phyloP scores from a whole-genome alignment of 2,329 filamentous ascomycete species.

The Scopulariopsis brevicaulis region DNA sequence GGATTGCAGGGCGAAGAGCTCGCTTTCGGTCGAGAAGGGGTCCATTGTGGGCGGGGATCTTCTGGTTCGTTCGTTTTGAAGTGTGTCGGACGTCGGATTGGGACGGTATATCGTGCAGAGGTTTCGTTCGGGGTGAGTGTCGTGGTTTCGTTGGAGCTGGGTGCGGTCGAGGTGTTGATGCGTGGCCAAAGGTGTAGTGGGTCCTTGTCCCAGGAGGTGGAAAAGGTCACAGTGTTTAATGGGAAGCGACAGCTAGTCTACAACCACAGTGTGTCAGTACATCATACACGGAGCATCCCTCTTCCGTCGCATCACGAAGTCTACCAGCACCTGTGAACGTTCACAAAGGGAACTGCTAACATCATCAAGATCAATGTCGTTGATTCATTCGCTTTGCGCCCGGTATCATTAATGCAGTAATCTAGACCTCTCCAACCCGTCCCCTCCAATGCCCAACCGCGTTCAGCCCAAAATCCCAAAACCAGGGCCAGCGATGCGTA shows the following conservation, averaged over 20 bases:
- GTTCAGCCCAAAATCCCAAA: not conserved
- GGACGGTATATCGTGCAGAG: not conserved
- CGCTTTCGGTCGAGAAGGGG: constrained; percentile 59
- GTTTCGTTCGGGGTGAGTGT: not conserved
- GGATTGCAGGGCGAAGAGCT: constrained; percentile 61
- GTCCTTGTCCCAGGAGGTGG: not conserved
- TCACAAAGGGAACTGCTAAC: too few relatives aligned
- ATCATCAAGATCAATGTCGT: not conserved
- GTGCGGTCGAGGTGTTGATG: not conserved
- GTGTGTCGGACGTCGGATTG: not conserved
- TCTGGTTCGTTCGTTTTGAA: constrained; percentile 5
- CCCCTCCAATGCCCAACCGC: not conserved
- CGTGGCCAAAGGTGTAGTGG: not conserved
- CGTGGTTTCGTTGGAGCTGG: not conserved
- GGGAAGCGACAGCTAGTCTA: not conserved
- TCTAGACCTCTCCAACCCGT: not conserved
- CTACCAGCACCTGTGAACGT: too few relatives aligned
- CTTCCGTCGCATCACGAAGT: too few relatives aligned
- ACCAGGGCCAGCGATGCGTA: too few relatives aligned
- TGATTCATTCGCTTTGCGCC: not conserved
- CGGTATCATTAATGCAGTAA: not conserved
- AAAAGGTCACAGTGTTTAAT: constrained; percentile 5
- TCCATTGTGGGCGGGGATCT: constrained; percentile 39
- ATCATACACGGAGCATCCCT: too few relatives aligned
- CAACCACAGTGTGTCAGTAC: too few relatives aligned